Conservation (phyloP, 176 grass and related monocot genomes). For the Carex myosuroides region DNA sequence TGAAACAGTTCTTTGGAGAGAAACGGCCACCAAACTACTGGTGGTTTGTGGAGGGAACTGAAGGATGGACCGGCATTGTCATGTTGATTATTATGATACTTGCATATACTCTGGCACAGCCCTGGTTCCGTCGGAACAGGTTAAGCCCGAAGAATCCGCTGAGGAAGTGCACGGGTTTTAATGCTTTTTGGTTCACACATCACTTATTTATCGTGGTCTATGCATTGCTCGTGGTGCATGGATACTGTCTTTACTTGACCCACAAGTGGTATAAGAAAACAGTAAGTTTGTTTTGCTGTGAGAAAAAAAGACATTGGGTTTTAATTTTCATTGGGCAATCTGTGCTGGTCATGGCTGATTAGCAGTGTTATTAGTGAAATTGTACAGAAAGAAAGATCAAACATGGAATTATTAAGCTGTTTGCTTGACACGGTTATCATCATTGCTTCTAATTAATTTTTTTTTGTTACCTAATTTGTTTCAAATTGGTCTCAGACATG, state of each 20-base stretch:
- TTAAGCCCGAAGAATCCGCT: slow-evolving; percentile 63
- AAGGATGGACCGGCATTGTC: slow-evolving; percentile 75
- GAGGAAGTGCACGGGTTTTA: slow-evolving; percentile 77
- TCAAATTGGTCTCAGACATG: slow-evolving; percentile 56
- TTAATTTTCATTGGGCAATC: not conserved
- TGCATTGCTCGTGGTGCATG: slow-evolving; percentile 64
- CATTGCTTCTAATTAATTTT: not conserved
- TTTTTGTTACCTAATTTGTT: not conserved
- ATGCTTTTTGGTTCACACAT: slow-evolving; percentile 93
- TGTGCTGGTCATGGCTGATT: not conserved
- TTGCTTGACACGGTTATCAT: not conserved
- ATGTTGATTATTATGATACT: slow-evolving; percentile 83
- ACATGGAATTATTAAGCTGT: not conserved
- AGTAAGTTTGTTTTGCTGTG: slow-evolving; percentile 32
- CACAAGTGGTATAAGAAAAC: slow-evolving; percentile 89
- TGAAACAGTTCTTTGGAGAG: slow-evolving; percentile 78
- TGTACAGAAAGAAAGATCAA: not conserved
- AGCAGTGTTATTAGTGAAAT: not conserved
- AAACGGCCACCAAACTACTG: slow-evolving; percentile 63
- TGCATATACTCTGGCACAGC: slow-evolving; percentile 65
- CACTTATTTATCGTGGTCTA: slow-evolving; percentile 89
- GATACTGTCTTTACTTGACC: slow-evolving; percentile 59
- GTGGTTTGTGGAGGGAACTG: slow-evolving; percentile 96
- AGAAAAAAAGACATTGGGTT: not conserved
- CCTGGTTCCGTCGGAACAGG: slow-evolving; percentile 82